Conservation (phyloP, 192 early-diverging fungal species). For the Coemansia sp. region DNA sequence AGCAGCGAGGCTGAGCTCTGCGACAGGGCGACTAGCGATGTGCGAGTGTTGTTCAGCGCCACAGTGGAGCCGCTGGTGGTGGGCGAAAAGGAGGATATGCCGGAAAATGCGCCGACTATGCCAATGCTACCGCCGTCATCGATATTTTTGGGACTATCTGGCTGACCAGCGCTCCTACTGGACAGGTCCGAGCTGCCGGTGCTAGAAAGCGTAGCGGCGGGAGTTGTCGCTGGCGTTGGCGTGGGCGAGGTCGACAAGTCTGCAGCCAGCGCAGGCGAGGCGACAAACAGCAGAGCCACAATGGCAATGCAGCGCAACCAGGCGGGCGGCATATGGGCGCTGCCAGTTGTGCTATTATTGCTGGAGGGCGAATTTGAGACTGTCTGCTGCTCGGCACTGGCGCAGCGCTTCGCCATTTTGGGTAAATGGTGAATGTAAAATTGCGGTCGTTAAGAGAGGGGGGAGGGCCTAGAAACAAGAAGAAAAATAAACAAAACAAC, state of each 20-base stretch:
- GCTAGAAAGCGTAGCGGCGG: neutral
- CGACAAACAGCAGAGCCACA: slow-evolving; percentile 22
- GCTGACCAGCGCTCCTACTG: neutral
- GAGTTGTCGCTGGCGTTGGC: neutral
- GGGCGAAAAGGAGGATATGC: slow-evolving; percentile 46
- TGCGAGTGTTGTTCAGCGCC: slow-evolving; percentile 28
- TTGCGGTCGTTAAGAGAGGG: slow-evolving; percentile 3
- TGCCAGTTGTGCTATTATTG: neutral
- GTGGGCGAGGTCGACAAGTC: neutral
- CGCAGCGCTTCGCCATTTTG: slow-evolving; percentile 6
- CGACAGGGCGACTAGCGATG: slow-evolving; percentile 45
- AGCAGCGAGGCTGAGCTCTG: slow-evolving; percentile 34
- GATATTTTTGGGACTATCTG: neutral
- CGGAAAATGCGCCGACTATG: slow-evolving; percentile 55
- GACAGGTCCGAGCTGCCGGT: neutral
- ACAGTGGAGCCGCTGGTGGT: slow-evolving; percentile 25
- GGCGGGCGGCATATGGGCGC: neutral
- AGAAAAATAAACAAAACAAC: slow-evolving; percentile 4
- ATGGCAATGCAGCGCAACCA: slow-evolving; percentile 25
- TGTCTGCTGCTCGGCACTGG: neutral
- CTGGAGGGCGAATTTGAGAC: neutral
- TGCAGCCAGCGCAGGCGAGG: slow-evolving; percentile 31
- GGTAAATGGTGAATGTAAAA: neutral
- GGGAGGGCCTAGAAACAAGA: neutral
- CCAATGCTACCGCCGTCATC: slow-evolving; percentile 47